Conservation (phyloP, 106 monocot genomes). For the Apostasia shenzhenica region DNA sequence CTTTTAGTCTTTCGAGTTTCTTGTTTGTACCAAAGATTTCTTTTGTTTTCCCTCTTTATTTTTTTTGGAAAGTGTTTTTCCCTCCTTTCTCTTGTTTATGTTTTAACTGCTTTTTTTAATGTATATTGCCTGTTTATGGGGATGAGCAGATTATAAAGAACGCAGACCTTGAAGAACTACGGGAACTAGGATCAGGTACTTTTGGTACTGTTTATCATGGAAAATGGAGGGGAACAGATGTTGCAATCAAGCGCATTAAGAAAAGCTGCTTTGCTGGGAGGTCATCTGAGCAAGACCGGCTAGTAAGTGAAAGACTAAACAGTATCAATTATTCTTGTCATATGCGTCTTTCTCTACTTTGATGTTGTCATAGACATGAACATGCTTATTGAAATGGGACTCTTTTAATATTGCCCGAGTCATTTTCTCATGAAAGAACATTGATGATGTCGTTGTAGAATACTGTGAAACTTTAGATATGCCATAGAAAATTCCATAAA, state of each 20-base stretch:
- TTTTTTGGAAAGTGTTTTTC: not conserved
- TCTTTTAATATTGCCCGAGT: not conserved
- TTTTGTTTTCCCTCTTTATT: too few relatives aligned
- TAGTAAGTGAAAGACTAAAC: constrained; percentile 35
- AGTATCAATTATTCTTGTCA: not conserved
- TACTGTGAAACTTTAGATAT: too few relatives aligned
- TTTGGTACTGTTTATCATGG: constrained; percentile 94
- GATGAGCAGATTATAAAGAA: constrained; percentile 74
- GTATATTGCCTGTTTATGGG: constrained; percentile 18
- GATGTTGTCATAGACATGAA: too few relatives aligned
- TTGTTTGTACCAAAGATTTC: too few relatives aligned
- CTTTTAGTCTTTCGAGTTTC: too few relatives aligned
- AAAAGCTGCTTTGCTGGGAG: constrained; percentile 80
- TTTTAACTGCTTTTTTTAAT: not conserved
- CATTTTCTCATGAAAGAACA: not conserved
- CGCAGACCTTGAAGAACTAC: constrained; percentile 88
- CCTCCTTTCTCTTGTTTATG: not conserved
- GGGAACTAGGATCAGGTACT: constrained; percentile 85
- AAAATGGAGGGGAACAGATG: constrained; percentile 90
- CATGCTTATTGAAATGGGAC: too few relatives aligned
- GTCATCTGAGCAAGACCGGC: constrained; percentile 67
- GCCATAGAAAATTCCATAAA: too few relatives aligned
- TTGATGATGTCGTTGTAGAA: too few relatives aligned
- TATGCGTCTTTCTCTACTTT: not conserved
- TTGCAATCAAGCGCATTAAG: constrained; percentile 88